Evolutionary conservation across 1,139 yeast species (phyloP).

Genomic region (Protomyces macrosporus): DNA sequence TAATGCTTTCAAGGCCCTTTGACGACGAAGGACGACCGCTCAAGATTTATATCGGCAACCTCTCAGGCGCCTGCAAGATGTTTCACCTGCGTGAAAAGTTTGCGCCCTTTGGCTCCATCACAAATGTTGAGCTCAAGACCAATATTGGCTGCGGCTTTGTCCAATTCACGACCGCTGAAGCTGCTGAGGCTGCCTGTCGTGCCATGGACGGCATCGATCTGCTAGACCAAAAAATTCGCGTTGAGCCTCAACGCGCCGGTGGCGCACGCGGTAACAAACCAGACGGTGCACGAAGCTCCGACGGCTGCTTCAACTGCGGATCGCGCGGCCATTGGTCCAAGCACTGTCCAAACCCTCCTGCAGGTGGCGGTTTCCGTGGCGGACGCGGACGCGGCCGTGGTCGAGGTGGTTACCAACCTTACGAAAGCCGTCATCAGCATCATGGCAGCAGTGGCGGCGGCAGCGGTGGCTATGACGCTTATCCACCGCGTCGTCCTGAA

Average conservation of each 20-base stretch:
- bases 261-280: neutral
- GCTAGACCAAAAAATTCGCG: conserved; percentile 23
- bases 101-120: conserved; percentile 17
- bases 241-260: conserved; percentile 13
- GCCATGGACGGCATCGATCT: conserved; percentile 10
- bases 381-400: conserved; percentile 2
- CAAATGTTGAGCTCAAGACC: conserved; percentile 21
- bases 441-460: neutral
- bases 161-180: conserved; percentile 13
- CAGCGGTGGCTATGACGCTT: neutral
- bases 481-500: neutral
- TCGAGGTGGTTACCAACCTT: neutral
- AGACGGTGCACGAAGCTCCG: neutral
- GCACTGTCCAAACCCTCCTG: conserved; percentile 17
- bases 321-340: conserved; percentile 17
- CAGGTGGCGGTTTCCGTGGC: neutral
- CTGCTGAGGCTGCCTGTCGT: conserved; percentile 10
- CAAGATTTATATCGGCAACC: conserved; percentile 15
- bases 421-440: neutral
- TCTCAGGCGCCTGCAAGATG: conserved; percentile 10
- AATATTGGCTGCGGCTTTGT: conserved; percentile 25
- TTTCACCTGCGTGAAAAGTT: conserved; percentile 23
- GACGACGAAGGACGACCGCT: conserved; percentile 20
- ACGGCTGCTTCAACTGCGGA: conserved; percentile 18
- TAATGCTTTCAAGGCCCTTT: conserved; percentile 8